Evolutionary conservation across 768 basidiomycete genomes (phyloP).

Genomic region (Tylopilus rubrobrunneus): DNA sequence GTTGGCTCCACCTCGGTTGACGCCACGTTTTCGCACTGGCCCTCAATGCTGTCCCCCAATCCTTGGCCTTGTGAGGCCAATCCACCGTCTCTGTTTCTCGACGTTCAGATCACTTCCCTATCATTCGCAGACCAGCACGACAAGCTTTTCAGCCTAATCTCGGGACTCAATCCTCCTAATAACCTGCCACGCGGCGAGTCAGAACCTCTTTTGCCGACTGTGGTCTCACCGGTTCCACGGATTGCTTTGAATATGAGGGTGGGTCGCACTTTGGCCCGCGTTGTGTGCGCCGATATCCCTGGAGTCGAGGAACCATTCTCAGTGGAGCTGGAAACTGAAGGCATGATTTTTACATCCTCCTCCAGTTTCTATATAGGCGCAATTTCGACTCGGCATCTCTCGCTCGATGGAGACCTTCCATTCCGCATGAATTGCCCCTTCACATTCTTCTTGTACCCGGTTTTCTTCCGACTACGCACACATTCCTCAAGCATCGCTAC

Average conservation of each 20-base stretch:
- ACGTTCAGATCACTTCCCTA: constrained; percentile 40
- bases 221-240: constrained; percentile 45
- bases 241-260: constrained; percentile 45
- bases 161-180: constrained; percentile 17
- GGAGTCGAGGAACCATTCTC: constrained; percentile 43
- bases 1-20: constrained; percentile 32
- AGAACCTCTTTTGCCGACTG: constrained; percentile 25
- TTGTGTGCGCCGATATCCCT: constrained; percentile 43
- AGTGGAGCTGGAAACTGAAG: constrained; percentile 55
- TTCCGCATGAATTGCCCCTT: constrained; percentile 44
- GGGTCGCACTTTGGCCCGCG: constrained; percentile 46
- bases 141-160: constrained; percentile 40
- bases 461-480: constrained; percentile 51
- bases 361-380: constrained; percentile 39
- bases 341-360: constrained; percentile 40
- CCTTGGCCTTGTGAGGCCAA: constrained; percentile 47
- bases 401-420: constrained; percentile 36
- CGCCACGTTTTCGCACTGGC: constrained; percentile 57
- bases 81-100: constrained; percentile 50
- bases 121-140: constrained; percentile 54
- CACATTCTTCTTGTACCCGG: constrained; percentile 44
- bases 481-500: constrained; percentile 24
- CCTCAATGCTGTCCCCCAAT: constrained; percentile 41
- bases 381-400: constrained; percentile 12
- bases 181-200: constrained; percentile 3